Conservation (phyloP, 1,284 basidiomycete genomes). For the Tilletia caries region DNA sequence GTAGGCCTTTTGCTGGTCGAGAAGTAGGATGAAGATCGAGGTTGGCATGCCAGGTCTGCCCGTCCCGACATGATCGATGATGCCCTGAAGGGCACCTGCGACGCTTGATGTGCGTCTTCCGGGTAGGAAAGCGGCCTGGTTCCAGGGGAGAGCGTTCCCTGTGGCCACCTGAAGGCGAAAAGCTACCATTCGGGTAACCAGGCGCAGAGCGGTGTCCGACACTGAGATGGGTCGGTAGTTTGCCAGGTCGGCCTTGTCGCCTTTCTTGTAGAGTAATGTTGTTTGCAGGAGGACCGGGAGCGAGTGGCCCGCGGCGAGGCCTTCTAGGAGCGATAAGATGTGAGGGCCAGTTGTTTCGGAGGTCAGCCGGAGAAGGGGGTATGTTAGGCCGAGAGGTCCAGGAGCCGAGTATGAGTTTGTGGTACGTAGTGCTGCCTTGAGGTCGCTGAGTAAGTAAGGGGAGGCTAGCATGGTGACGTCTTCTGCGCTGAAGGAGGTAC, state of each 20-base stretch:
- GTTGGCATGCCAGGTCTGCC: background rate
- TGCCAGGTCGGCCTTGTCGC: background rate
- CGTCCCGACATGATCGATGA: background rate
- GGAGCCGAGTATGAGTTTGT: background rate
- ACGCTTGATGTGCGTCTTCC: background rate
- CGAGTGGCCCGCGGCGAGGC: background rate
- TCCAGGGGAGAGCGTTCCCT: background rate
- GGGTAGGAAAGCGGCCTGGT: background rate
- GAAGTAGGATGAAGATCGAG: background rate
- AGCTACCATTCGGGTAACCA: background rate
- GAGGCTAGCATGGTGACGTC: too few species aligned
- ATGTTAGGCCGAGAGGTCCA: background rate
- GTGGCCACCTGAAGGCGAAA: background rate
- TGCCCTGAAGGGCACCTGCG: background rate
- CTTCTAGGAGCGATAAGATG: background rate
- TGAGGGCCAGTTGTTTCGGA: background rate
- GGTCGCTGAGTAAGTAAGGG: too few species aligned
- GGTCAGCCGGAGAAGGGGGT: background rate
- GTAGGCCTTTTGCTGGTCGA: background rate
- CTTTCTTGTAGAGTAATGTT: background rate
- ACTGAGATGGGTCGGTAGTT: slow-evolving; percentile 1
- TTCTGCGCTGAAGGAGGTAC: too few species aligned
- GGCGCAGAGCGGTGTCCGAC: background rate
- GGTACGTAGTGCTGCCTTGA: too few species aligned
- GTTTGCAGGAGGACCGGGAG: background rate